These are phyloP conservation scores for Withania somnifera DNA, from an alignment of 305 asterid species.

Conservation along the genomic window DNA sequence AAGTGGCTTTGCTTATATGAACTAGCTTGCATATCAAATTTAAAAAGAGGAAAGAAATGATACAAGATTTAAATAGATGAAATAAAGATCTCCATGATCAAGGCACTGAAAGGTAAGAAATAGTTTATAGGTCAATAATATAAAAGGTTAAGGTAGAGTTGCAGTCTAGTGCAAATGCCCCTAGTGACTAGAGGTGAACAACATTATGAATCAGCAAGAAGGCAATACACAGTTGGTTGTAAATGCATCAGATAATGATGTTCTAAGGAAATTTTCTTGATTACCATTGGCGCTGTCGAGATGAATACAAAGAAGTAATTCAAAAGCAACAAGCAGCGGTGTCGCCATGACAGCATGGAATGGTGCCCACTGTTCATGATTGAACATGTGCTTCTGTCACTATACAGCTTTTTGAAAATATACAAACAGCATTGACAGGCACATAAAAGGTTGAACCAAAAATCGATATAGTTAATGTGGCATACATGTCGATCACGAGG, in stretches of 20 bases:
- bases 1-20: not conserved
- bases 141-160: not conserved
- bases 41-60: not conserved
- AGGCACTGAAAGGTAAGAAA: not conserved
- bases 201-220: not conserved
- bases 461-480: not conserved
- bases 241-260: not conserved
- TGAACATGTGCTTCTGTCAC: conserved; percentile 8
- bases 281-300: conserved; percentile 58
- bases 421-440: not conserved
- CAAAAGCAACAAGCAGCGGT: conserved; percentile 89
- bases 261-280: conserved; percentile 9
- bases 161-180: not conserved
- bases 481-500: conserved; percentile 92
- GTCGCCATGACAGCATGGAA: conserved; percentile 77
- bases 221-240: not conserved
- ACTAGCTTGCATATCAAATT: not conserved
- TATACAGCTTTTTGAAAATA: conserved; percentile 4
- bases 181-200: not conserved
- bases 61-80: not conserved
- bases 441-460: not conserved
- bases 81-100: not conserved
- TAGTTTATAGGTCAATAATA: not conserved
- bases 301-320: conserved; percentile 79
- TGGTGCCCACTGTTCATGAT: conserved; percentile 86